Conservation (phyloP, 2,329 filamentous ascomycete species). For the Coniochaeta hoffmannii region DNA sequence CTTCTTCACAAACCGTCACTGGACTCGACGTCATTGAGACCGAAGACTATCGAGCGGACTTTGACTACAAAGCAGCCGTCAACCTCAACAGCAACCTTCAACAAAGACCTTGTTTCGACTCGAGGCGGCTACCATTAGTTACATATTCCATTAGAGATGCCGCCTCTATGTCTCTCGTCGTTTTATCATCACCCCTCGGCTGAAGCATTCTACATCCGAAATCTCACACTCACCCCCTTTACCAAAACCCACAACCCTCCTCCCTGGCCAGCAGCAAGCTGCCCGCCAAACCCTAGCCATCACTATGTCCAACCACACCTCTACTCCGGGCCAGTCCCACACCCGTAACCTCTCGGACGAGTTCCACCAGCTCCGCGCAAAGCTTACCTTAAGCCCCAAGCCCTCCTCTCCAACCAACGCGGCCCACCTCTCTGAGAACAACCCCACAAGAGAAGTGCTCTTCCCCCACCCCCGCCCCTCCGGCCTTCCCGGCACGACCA, state of each 20-base stretch:
- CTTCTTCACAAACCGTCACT: no score
- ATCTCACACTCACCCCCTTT: neutral
- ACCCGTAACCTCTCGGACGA: neutral
- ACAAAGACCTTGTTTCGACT: neutral
- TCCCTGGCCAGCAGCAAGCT: neutral
- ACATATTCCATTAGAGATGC: neutral
- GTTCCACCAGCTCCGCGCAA: neutral
- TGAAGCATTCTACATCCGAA: neutral
- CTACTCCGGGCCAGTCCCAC: neutral
- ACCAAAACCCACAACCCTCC: neutral
- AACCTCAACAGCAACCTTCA: neutral
- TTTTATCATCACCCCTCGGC: neutral
- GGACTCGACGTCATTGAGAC: no score
- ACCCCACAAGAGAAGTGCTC: neutral
- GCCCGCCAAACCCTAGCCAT: neutral
- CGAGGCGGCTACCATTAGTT: neutral
- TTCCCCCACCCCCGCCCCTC: neutral
- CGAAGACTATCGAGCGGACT: neutral
- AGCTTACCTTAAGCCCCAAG: neutral
- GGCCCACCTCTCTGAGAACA: neutral
- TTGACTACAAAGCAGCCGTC: neutral
- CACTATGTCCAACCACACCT: neutral
- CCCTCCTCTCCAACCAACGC: neutral
- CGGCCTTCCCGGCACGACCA: neutral
- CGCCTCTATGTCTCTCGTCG: neutral